phyloP scores from a whole-genome alignment of 257 asterid genomes.

The Solanum etuberosum region DNA sequence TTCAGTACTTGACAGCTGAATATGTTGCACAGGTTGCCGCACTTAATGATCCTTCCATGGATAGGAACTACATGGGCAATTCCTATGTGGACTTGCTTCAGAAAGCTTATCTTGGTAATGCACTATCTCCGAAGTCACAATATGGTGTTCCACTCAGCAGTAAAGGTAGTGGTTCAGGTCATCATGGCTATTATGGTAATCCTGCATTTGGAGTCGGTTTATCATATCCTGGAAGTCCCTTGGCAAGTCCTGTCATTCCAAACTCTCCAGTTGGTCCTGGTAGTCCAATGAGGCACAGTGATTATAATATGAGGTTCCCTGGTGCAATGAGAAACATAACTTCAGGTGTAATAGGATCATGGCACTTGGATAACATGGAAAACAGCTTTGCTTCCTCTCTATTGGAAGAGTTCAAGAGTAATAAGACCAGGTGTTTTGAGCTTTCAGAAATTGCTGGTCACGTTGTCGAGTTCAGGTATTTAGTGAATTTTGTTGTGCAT shows the following conservation, averaged over 20 bases:
- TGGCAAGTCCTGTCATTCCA: constrained; percentile 49
- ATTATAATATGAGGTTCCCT: constrained; percentile 47
- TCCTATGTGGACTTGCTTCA: constrained; percentile 72
- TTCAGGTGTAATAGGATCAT: constrained; percentile 63
- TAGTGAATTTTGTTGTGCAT: neutral
- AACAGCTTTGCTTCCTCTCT: constrained; percentile 53
- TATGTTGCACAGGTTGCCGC: constrained; percentile 63
- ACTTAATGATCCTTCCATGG: constrained; percentile 54
- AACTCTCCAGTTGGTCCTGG: constrained; percentile 64
- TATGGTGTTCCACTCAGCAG: constrained; percentile 47
- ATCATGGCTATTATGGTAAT: constrained; percentile 72
- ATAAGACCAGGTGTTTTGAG: constrained; percentile 78
- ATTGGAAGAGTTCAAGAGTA: constrained; percentile 92
- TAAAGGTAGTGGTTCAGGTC: constrained; percentile 40
- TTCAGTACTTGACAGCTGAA: constrained; percentile 74
- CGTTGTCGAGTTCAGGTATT: constrained; percentile 89
- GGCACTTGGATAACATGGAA: constrained; percentile 81
- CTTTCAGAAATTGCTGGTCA: constrained; percentile 82
- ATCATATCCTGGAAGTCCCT: constrained; percentile 83
- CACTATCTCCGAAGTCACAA: constrained; percentile 65
- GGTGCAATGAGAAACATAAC: constrained; percentile 64
- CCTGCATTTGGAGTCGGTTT: constrained; percentile 55
- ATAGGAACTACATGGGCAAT: constrained; percentile 54
- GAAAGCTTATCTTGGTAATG: constrained; percentile 65
- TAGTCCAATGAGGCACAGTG: constrained; percentile 79